Base-by-base conservation (phyloP, 2,329 filamentous ascomycete species). In the Paraphoma chrysanthemicola region DNA sequence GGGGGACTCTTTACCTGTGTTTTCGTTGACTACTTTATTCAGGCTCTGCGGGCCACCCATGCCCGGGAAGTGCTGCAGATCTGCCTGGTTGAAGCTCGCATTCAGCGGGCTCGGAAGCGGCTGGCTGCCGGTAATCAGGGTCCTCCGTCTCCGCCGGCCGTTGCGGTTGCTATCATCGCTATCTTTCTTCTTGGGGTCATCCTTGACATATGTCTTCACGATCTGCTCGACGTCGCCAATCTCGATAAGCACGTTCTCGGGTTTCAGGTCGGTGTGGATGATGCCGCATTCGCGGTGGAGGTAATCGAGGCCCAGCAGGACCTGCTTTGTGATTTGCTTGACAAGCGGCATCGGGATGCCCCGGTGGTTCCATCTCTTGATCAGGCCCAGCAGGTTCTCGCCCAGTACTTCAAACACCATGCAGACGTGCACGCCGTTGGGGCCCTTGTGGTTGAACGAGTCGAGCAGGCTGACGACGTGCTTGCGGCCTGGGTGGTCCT, bases 331-430 rank as follows among this genome's bases (percentile, higher is more conserved):
- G 78, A 99, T 99, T 78, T 98, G 95, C 83, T 97, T 97, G 75
- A 98, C 95, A 12, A 99, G 85, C 14, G 92, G 87, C 89, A 97
- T 96, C 43, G 95, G 95, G 56, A 99, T 98, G 47, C 95, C 95
- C 58, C 95, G 87, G 77, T 98, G 95, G 77, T 98, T 97, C 93
- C 94, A 98, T 70, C 92, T 89, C 86, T 98, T 98, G 83, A 99
- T 97, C 74, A 99, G 80, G 28, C 95, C 94, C 51, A 98, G 81
- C 62, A 98, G 80, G 74, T 98, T 98, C 84, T 98, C 93, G 51
- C 95, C 95, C 54, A 99, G 80, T 3, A 99, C 95, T 78, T 99
- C 95, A 70, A 99, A 99, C 7, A 99, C 95, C 94, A 99, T 98
- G 82, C 95, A 99, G 56, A 98, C 93, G 74, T 99, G 95, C 49